These are phyloP conservation scores for Leishmania amazonensis DNA, from an alignment of 208 protist genomes.

Conservation along the genomic window DNA sequence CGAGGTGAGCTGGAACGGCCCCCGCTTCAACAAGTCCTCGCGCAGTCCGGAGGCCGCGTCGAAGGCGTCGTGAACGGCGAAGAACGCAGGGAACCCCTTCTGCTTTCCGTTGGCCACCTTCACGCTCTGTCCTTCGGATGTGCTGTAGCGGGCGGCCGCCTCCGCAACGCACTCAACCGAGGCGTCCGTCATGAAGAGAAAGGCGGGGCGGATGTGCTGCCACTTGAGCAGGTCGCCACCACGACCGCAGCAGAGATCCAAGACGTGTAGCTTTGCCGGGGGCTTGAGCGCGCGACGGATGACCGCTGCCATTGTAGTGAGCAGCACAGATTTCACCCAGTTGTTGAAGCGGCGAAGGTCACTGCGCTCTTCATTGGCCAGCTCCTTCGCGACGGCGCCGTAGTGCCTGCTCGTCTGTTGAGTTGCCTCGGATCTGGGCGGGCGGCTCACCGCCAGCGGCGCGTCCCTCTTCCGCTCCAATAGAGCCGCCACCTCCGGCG, in stretches of 20 bases:
- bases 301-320: slow-evolving; percentile 9
- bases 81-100: slow-evolving; percentile 59
- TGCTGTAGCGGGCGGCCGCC: slow-evolving; percentile 70
- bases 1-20: slow-evolving; percentile 55
- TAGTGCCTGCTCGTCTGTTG: slow-evolving; percentile 64
- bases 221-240: slow-evolving; percentile 85
- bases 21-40: slow-evolving; percentile 20
- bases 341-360: slow-evolving; percentile 75
- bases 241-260: slow-evolving; percentile 78
- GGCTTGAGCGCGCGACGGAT: slow-evolving; percentile 13
- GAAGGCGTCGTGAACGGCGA: slow-evolving; percentile 74
- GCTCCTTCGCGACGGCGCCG: slow-evolving; percentile 46
- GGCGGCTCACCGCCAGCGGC: slow-evolving; percentile 12
- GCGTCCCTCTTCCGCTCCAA: slow-evolving; percentile 17
- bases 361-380: slow-evolving; percentile 46
- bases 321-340: slow-evolving; percentile 60
- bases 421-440: slow-evolving; percentile 23
- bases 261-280: slow-evolving; percentile 34
- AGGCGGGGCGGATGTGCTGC: slow-evolving; percentile 48
- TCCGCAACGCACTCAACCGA: slow-evolving; percentile 74
- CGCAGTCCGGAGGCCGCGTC: slow-evolving; percentile 33
- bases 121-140: slow-evolving; percentile 62
- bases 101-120: slow-evolving; percentile 39
- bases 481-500: slow-evolving; percentile 14
- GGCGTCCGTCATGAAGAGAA: slow-evolving; percentile 72